Conservation (phyloP, 129 eudicot species). For the Dittrichia graveolens region DNA sequence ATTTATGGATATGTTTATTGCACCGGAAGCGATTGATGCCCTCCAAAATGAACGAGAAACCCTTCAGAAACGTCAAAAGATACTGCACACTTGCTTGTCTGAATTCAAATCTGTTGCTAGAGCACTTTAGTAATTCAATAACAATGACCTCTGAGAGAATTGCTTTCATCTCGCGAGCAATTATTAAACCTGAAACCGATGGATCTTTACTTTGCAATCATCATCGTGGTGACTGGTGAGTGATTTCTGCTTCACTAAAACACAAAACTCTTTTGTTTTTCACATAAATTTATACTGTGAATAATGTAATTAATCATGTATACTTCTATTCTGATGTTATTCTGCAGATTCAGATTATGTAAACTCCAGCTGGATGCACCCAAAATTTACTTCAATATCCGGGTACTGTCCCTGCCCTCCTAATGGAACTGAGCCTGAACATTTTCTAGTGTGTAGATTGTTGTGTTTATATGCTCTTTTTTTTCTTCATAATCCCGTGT, state of each 20-base stretch:
- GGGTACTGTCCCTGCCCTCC: too few species aligned
- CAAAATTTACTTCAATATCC: too few species aligned
- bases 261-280: too few species aligned
- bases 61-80: constrained; percentile 80
- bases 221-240: constrained; percentile 6
- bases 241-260: background rate
- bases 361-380: too few species aligned
- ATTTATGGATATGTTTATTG: constrained; percentile 91
- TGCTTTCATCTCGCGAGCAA: constrained; percentile 34
- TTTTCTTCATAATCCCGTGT: background rate
- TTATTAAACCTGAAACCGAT: background rate
- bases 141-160: background rate
- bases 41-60: constrained; percentile 63
- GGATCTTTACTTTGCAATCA: background rate
- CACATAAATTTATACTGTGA: too few species aligned
- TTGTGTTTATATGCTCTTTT: too few species aligned
- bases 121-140: constrained; percentile 44
- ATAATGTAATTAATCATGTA: too few species aligned
- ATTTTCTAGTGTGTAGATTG: too few species aligned
- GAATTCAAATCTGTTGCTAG: constrained; percentile 79
- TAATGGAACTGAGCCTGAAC: too few species aligned
- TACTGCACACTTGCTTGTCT: constrained; percentile 73
- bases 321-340: too few species aligned
- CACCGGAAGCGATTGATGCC: constrained; percentile 74
- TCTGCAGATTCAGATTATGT: too few species aligned